Evolutionary conservation across 139 green algal species (phyloP), one percentile per base, ranked within the genome.

Genomic region (Picochlorum sp.): DNA sequence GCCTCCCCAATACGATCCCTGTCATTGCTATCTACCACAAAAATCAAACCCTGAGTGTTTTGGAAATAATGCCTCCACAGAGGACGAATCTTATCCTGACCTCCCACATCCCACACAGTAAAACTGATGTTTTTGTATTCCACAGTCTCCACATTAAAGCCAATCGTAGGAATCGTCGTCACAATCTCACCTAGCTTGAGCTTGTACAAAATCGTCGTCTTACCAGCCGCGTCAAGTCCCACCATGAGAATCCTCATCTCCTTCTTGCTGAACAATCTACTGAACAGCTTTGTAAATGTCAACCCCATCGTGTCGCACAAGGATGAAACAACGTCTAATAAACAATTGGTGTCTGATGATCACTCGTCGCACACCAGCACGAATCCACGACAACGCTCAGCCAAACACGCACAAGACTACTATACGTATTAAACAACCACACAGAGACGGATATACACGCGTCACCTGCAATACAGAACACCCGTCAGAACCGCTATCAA

Each of bases 181-280:
- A 99, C 85, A 55, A 99, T 94, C 78, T 99, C 94, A 57, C 94
- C 94, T 21, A 99, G 88, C 81, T 99, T 95, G 54, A 99, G 82
- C 83, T 99, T 99, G 81, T 98, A 99, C 37, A 99, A 81, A 62
- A 99, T 98, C 56, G 94, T 99, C 41, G 94, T 99, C 79, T 99
- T 99, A 77, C 94, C 94, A 38, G 94, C 94, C 45, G 92, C 90
- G 70, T 99, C 93, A 16, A 98, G 83, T 41, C 93, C 94, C 21
- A 97, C 90, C 93, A 98, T 99, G 3, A 98, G 77, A 45, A 99
- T 97, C 11, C 93, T 84, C 94, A 99, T 98, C 77, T 99, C 94
- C 80, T 92, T 92, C 77, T 94, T 95, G 60, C 80, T 88, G 70
- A 96, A 93, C 10, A 95, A 85, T 30, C 85, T 77, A 11, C 70